phyloP scores from a whole-genome alignment of 163 green algal species.

The Chlamydomonas reinhardtii region DNA sequence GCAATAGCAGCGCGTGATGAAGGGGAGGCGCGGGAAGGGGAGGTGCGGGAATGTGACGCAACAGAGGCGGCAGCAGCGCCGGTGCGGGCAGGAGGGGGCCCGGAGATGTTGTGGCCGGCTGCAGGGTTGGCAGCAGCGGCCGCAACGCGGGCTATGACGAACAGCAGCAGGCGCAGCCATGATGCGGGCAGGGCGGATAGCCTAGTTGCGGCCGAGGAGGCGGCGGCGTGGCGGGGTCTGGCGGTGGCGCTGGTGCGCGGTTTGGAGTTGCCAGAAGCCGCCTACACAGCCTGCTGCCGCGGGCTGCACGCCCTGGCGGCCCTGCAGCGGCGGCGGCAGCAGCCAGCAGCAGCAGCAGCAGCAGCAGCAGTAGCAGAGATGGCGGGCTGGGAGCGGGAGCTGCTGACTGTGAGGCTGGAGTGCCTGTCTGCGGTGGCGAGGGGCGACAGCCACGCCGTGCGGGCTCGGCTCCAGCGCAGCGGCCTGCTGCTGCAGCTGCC shows the following conservation, averaged over 20 bases:
- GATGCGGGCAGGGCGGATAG: no score
- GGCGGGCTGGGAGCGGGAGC: neutral
- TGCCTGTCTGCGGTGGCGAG: slow-evolving; percentile 18
- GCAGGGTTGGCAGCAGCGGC: no score
- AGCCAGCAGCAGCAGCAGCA: neutral
- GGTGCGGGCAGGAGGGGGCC: no score
- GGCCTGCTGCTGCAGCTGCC: neutral
- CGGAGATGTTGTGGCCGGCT: no score
- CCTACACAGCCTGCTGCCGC: slow-evolving; percentile 32
- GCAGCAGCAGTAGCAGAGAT: neutral
- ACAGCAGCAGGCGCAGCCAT: no score
- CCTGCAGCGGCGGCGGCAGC: neutral
- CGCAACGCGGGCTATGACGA: no score
- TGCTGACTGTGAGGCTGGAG: neutral
- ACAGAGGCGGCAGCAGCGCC: no score
- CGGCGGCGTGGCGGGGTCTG: neutral
- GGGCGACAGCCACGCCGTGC: slow-evolving; percentile 22
- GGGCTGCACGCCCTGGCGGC: neutral
- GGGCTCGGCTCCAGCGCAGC: neutral
- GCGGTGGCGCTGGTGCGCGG: neutral
- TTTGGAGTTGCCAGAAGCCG: slow-evolving; percentile 21
- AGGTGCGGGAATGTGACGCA: no score
- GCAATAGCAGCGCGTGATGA: no score
- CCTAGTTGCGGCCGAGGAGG: neutral
- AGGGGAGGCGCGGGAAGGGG: no score